Base-by-base conservation (phyloP, 345 rosid genomes). In the Eucalyptus lansdowneana region DNA sequence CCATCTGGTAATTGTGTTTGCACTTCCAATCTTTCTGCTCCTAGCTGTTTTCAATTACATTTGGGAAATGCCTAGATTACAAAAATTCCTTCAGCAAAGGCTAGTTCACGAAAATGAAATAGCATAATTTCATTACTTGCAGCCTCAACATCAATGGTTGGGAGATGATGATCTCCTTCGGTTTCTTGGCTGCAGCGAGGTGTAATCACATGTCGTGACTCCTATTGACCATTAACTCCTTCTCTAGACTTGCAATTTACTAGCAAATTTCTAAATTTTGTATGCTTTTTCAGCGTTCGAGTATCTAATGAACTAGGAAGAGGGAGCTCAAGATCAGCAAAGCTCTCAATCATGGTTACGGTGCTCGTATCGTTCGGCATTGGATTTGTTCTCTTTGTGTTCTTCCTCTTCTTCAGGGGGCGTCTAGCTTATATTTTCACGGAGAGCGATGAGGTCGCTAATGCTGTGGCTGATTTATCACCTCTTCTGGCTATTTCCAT, bases 131-230 rank as follows among this genome's bases (percentile, higher is more conserved):
- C 47, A 0, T 21, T 76, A 21, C 83, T 76, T 76, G 47, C 93
- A 96, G 99, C 91, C 88, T 96, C 88, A 95, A 92, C 91, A 94
- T 96, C 90, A 96, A 90, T 91, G 97, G 95, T 54, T 91, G 95
- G 92, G 98, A 96, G 88, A 95, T 96, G 96, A 96, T 97, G 98
- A 93, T 97, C 89, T 94, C 96, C 2, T 93, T 97, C n/a, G 99
- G 99, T 9, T 96, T 97, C 92, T 90, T 94, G 87, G 97, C 95
- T 81, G 97, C 99, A 76, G 95, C 95, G 87, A 94, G 97, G 99
- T 96, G 44, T 13, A 60, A 45, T 34, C 87, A 44, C 13, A 37
- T 86, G 72, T 69, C 86, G 2, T 42, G 40, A 80, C 29, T 25
- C 69, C 44, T 44, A 49, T 50, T 69, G 80, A 27, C 34, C 42